A percentile compares a stretch with the other conserved stretches of the same genome.
Conservation (phyloP, 805 yeast genomes). For the Lipomyces sp. region DNA sequence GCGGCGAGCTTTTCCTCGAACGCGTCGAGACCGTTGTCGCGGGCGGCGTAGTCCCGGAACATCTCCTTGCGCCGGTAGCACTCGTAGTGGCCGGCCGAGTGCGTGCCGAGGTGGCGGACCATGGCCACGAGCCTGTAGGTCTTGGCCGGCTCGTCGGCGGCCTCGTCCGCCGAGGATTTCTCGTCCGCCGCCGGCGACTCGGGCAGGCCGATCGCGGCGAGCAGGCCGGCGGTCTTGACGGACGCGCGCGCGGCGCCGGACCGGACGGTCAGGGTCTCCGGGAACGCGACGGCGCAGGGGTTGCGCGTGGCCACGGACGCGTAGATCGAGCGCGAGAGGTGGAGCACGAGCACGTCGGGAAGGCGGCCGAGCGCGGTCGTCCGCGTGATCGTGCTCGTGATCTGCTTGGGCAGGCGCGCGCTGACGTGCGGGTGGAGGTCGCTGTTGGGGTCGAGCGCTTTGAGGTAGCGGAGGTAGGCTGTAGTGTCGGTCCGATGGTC, state of each 20-base stretch:
- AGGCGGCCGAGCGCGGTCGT: conserved; percentile 57
- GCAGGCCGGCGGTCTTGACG: too few species aligned
- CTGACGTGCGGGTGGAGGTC: conserved; percentile 52
- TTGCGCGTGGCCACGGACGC: conserved; percentile 69
- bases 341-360: conserved; percentile 74
- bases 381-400: conserved; percentile 67
- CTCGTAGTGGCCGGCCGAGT: conserved; percentile 34
- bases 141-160: background rate
- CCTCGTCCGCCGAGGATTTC: background rate
- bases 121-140: conserved; percentile 63
- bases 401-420: conserved; percentile 39
- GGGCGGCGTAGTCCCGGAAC: conserved; percentile 9
- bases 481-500: conserved; percentile 34
- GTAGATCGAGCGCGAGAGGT: conserved; percentile 78
- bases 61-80: conserved; percentile 52
- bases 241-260: background rate
- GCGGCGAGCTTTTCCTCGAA: conserved; percentile 4
- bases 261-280: conserved; percentile 49
- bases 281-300: conserved; percentile 66
- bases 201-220: too few species aligned
- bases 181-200: too few species aligned
- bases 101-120: conserved; percentile 79
- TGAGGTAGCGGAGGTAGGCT: conserved; percentile 39
- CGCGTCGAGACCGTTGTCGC: background rate
- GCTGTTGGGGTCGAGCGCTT: conserved; percentile 53